These are phyloP conservation scores for Amanita inopinata DNA, from an alignment of 768 basidiomycete species.

Conservation along the genomic window DNA sequence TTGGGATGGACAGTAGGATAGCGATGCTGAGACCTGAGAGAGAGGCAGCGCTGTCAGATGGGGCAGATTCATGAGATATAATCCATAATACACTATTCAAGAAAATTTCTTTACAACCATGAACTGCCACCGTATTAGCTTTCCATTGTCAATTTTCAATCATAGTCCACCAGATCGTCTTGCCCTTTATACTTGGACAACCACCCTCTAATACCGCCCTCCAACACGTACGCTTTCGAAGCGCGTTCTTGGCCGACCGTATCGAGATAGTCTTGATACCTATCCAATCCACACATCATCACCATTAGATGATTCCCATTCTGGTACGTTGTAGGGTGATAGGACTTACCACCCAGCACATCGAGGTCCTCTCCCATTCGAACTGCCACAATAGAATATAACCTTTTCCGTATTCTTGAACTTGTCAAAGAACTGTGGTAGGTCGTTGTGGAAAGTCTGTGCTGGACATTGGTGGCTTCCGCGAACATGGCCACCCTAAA, in stretches of 20 bases:
- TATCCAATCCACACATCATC: conserved; percentile 12
- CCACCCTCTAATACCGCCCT: conserved; percentile 37
- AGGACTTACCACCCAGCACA: conserved; percentile 42
- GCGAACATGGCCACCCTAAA: conserved; percentile 42
- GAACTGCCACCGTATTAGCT: too few species aligned
- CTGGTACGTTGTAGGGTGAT: too few species aligned
- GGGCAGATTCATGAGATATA: too few species aligned
- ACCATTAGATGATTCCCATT: too few species aligned
- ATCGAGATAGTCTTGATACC: conserved; percentile 44
- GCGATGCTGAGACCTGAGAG: too few species aligned
- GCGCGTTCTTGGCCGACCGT: conserved; percentile 14
- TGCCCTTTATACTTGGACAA: conserved; percentile 22
- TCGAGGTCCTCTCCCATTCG: conserved; percentile 40
- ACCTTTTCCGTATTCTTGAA: conserved; percentile 30
- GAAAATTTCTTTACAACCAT: too few species aligned
- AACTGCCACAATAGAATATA: conserved; percentile 47
- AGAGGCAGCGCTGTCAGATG: too few species aligned
- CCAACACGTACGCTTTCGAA: conserved; percentile 31
- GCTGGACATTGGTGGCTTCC: conserved; percentile 41
- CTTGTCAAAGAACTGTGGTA: conserved; percentile 30
- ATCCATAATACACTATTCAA: too few species aligned
- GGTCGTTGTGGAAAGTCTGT: conserved; percentile 38
- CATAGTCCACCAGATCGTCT: conserved; percentile 21
- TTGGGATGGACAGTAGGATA: too few species aligned
- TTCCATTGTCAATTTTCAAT: too few species aligned